Base-by-base conservation (phyloP, 1,139 yeast species). In the Suzukiozyma palmioleophila region DNA sequence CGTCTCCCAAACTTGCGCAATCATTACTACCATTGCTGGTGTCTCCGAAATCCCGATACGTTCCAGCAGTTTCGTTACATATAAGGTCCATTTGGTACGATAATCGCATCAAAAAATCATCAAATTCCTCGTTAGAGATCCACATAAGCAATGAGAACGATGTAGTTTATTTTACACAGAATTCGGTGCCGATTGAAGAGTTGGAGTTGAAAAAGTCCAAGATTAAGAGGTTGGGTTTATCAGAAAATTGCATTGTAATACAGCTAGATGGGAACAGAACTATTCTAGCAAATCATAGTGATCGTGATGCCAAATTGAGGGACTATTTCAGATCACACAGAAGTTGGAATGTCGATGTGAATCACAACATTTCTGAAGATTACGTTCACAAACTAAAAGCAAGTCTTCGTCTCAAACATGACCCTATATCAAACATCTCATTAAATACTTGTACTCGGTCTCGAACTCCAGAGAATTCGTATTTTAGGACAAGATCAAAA, bases 241-340 rank as follows among this genome's bases (percentile, higher is more conserved):
- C 31, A 14, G 31, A 28, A 28, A 28, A 28, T 8, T n/a, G 31
- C n/a, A 13, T 28, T 4, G 16, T 28, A 3, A 37, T 48, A 8
- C 44, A 47, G 33, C 18, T 48, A 14, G 37, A 37, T 4, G 35
- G 35, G 8, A 33, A 30, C 8, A 25, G 26, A 18, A 41, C 39
- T 3, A 26, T 38, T 12, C 22, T 43, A 5, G 49, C 47, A 3
- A 32, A 32, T n/a, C 51, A 45, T 36, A 26, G 37, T 24, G 44
- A 45, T 2, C 26, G 37, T 13, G 48, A 43, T 30, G 37, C 28
- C 5, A 38, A 35, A 2, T n/a, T 49, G 8, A 43, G 51, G 15
- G 39, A 44, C 8, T 49, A 42, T 37, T 45, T 48, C 26, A 42
- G 37, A n/a, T 13, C 26, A 1, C 27, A 39, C n/a, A 44, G 41